Evolutionary conservation across 306 rosid genomes (phyloP).

Genomic region (Amphicarpaea edgeworthii): DNA sequence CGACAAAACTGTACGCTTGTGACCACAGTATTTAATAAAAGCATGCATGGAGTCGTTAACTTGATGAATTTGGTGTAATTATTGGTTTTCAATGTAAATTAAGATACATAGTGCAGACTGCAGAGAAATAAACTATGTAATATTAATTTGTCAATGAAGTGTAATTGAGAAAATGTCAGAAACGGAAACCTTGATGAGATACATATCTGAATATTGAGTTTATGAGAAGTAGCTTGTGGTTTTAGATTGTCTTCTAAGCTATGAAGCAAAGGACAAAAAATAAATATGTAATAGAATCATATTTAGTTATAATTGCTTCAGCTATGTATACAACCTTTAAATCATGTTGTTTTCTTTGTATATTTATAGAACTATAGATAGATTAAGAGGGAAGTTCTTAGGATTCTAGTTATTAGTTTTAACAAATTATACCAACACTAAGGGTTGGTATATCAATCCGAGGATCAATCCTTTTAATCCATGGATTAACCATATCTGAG

Average conservation of each 20-base stretch:
- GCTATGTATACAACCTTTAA: no score
- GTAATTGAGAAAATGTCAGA: not conserved
- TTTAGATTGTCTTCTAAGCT: not conserved
- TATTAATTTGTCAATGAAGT: not conserved
- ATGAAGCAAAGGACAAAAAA: not conserved
- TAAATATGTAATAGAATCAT: not conserved
- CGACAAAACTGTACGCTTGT: no score
- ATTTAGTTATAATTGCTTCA: not conserved
- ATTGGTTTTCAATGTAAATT: not conserved
- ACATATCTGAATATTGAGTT: not conserved
- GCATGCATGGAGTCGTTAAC: no score
- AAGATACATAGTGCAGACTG: not conserved
- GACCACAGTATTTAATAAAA: no score
- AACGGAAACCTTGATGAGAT: not conserved
- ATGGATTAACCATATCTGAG: no score
- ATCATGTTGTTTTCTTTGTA: no score
- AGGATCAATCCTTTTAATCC: no score
- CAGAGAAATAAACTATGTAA: not conserved
- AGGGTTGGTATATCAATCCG: no score
- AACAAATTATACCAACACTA: no score
- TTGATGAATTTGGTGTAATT: not conserved
- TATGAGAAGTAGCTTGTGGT: not conserved
- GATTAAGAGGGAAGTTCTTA: no score
- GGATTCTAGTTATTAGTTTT: no score
- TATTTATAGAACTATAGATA: no score